These are phyloP conservation scores for Diatrype stigma DNA, from an alignment of 2,329 filamentous ascomycete species.

Conservation along the genomic window DNA sequence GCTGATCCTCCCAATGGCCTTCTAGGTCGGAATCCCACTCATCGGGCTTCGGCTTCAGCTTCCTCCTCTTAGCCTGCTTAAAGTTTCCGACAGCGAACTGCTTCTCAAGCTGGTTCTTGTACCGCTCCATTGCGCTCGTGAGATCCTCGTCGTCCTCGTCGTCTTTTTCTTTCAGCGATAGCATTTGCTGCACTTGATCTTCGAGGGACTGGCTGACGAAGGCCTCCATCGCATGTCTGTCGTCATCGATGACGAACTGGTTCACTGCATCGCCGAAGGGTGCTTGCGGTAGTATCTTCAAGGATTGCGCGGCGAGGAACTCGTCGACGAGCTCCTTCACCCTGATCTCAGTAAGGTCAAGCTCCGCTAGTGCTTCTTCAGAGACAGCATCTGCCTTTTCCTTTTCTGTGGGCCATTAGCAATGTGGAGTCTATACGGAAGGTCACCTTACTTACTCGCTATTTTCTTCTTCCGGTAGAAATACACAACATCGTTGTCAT, in stretches of 20 bases:
- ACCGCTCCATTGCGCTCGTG: conserved; percentile 67
- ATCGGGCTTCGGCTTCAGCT: conserved; percentile 70
- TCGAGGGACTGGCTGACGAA: conserved; percentile 71
- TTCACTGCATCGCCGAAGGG: conserved; percentile 89
- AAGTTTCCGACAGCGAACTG: conserved; percentile 63
- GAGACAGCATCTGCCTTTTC: conserved; percentile 54
- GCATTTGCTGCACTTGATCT: conserved; percentile 65
- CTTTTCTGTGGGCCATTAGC: conserved; percentile 17
- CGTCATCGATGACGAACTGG: conserved; percentile 91
- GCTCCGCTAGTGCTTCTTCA: conserved; percentile 58
- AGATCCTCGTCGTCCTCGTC: conserved; percentile 67
- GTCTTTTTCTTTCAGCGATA: conserved; percentile 61
- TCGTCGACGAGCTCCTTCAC: conserved; percentile 87
- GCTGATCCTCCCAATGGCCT: conserved; percentile 78
- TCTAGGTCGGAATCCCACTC: conserved; percentile 88
- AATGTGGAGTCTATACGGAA: not conserved
- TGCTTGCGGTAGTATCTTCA: conserved; percentile 90
- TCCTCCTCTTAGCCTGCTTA: conserved; percentile 48
- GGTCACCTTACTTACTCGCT: conserved; percentile 34
- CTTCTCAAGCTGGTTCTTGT: conserved; percentile 66
- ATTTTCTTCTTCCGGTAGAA: conserved; percentile 86
- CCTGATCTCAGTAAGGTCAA: conserved; percentile 72
- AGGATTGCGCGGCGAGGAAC: conserved; percentile 78
- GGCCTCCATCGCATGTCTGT: conserved; percentile 84
- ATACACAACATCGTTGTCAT: conserved; percentile 87